phyloP scores from a whole-genome alignment of 176 grass and related monocot genomes.

The Oryza punctata region DNA sequence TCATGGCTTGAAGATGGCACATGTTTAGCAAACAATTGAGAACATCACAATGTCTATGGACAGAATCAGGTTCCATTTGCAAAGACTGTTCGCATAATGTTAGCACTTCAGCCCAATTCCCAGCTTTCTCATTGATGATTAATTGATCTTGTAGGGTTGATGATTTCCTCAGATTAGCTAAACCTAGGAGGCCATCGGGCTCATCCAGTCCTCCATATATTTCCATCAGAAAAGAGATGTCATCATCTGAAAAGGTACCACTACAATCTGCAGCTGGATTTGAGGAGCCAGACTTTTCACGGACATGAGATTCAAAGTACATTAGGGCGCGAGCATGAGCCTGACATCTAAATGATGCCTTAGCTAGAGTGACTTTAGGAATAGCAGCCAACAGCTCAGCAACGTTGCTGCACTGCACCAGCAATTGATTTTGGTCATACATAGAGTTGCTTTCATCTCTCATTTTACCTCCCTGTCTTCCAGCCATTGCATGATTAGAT shows the following conservation, averaged over 20 bases:
- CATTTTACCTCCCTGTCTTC: slow-evolving; percentile 50
- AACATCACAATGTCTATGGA: slow-evolving; percentile 95
- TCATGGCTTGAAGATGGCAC: slow-evolving; percentile 95
- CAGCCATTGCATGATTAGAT: slow-evolving; percentile 39
- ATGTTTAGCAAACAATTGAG: slow-evolving; percentile 97
- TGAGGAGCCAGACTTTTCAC: slow-evolving; percentile 82
- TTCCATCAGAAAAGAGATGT: slow-evolving; percentile 98
- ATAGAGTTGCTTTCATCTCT: slow-evolving; percentile 56
- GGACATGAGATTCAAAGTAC: slow-evolving; percentile 90
- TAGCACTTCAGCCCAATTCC: slow-evolving; percentile 96
- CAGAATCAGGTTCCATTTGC: slow-evolving; percentile 89
- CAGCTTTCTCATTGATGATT: slow-evolving; percentile 93
- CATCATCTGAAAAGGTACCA: slow-evolving; percentile 84
- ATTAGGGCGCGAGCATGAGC: slow-evolving; percentile 92
- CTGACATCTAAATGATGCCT: slow-evolving; percentile 85
- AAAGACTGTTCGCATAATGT: slow-evolving; percentile 92
- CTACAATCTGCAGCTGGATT: slow-evolving; percentile 87
- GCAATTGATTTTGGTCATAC: slow-evolving; percentile 56
- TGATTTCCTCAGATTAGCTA: slow-evolving; percentile 83
- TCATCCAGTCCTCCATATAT: slow-evolving; percentile 97
- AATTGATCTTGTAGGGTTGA: slow-evolving; percentile 94
- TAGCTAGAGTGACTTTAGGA: slow-evolving; percentile 94
- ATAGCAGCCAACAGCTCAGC: slow-evolving; percentile 76
- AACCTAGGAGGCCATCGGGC: slow-evolving; percentile 87
- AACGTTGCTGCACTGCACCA: slow-evolving; percentile 85